A percentile compares a stretch with the other conserved stretches of the same genome.
These are phyloP conservation scores for Alopecurus myosuroides DNA, from an alignment of 176 grass and related monocot species.

Conservation along the genomic window DNA sequence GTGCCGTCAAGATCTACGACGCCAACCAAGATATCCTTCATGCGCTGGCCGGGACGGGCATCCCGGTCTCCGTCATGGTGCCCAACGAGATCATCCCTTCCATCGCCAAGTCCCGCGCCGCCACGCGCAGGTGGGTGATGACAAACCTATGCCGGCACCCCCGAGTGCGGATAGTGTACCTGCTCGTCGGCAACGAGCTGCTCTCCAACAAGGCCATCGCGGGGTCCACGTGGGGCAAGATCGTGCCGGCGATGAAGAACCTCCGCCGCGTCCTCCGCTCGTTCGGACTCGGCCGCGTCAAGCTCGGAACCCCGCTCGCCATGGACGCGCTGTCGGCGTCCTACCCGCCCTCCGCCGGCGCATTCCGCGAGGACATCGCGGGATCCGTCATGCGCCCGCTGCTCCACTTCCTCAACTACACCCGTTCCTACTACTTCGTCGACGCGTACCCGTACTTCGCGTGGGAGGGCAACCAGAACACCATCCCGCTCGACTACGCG, in stretches of 20 bases:
- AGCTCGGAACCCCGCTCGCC: slow-evolving; percentile 58
- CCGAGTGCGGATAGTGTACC: slow-evolving; percentile 36
- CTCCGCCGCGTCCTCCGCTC: slow-evolving; percentile 31
- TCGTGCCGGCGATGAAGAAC: slow-evolving; percentile 71
- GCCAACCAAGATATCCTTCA: slow-evolving; percentile 66
- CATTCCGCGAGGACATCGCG: slow-evolving; percentile 63
- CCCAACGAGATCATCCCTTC: slow-evolving; percentile 67
- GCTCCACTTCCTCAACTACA: slow-evolving; percentile 44
- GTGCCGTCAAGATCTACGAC: slow-evolving; percentile 89
- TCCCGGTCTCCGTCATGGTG: slow-evolving; percentile 87
- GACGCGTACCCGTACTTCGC: slow-evolving; percentile 62
- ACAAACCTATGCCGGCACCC: slow-evolving; percentile 44
- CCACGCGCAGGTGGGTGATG: slow-evolving; percentile 48
- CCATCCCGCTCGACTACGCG: slow-evolving; percentile 56
- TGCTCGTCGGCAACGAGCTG: slow-evolving; percentile 91
- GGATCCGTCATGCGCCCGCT: slow-evolving; percentile 38
- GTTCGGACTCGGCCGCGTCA: slow-evolving; percentile 24
- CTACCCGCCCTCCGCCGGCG: slow-evolving; percentile 60
- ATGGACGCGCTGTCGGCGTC: slow-evolving; percentile 50
- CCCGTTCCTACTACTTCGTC: slow-evolving; percentile 52
- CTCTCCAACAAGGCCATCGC: slow-evolving; percentile 53
- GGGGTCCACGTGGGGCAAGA: slow-evolving; percentile 38
- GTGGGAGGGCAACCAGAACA: slow-evolving; percentile 12
- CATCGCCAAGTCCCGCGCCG: slow-evolving; percentile 39
- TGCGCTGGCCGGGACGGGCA: slow-evolving; percentile 53